Evolutionary conservation across 768 basidiomycete species (phyloP).

Genomic region (Naganishia vaughanmartiniae): DNA sequence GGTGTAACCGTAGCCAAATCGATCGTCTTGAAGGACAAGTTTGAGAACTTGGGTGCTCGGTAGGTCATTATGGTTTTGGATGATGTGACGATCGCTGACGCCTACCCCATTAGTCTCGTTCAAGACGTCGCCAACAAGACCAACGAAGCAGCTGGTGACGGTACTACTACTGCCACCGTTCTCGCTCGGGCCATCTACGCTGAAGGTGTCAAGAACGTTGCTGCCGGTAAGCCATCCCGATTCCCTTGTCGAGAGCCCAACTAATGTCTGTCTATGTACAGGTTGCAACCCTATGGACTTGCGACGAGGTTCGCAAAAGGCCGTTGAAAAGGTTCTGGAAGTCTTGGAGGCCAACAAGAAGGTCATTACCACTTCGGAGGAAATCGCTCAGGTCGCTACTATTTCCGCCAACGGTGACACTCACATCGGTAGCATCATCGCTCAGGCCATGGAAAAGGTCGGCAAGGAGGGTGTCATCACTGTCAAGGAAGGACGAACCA

Average conservation of each 20-base stretch:
- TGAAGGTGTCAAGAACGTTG: constrained; percentile 98
- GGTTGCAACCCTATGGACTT: constrained; percentile 99
- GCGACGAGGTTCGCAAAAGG: constrained; percentile 93
- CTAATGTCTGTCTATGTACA: neutral
- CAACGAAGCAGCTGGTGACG: constrained; percentile 95
- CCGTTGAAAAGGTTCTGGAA: constrained; percentile 89
- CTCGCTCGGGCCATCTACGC: constrained; percentile 95
- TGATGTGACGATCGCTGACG: neutral
- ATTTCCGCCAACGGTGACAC: constrained; percentile 76
- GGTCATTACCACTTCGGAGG: constrained; percentile 91
- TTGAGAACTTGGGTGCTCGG: constrained; percentile 98
- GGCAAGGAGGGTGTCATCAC: constrained; percentile 99
- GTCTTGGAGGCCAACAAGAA: constrained; percentile 84
- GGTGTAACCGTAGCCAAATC: constrained; percentile 98
- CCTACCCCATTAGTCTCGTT: constrained; percentile 62
- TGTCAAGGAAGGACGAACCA: constrained; percentile 97
- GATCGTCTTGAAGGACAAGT: constrained; percentile 91
- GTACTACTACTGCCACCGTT: constrained; percentile 96
- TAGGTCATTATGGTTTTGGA: constrained; percentile 53
- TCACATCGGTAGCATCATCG: constrained; percentile 90
- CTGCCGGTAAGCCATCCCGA: constrained; percentile 56
- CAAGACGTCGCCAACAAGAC: constrained; percentile 96
- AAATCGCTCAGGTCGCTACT: constrained; percentile 99
- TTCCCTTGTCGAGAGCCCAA: neutral
- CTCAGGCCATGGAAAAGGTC: constrained; percentile 98